Evolutionary conservation across 768 basidiomycete species (phyloP), one percentile per base, ranked within the genome.

Genomic region (Psilocybe cyanescens): DNA sequence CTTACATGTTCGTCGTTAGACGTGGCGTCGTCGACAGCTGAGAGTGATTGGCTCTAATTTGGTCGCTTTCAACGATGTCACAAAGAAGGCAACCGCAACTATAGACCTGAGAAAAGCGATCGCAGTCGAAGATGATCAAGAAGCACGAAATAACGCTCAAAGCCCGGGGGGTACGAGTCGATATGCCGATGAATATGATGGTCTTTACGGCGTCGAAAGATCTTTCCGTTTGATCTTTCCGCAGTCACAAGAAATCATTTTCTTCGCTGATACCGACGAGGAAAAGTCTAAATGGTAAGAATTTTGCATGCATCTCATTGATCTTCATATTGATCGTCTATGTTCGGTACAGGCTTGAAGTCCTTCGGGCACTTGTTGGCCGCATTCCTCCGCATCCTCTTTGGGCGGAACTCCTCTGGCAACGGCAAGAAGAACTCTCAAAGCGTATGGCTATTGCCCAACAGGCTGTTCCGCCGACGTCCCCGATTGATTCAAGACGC

Each of bases 371-470:
- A 0, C 80, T 97, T 39, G 87, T 97, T 61, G 94, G 94, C 7
- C 89, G 87, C 60, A 95, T 97, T 66, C 95, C 95, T 8, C 91
- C 92, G 2, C 93, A 96, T 72, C 94, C 94, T 2, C 78, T 97
- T 11, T 97, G 95, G 95, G 95, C 90, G 2, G 95, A 97, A 77
- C 78, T 97, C 41, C 74, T 94, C 44, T 94, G 92, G 92, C 90
- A 94, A 72, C 84, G 88, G 50, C 91, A 93, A 67, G 82, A 85
- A 58, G 84, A 86, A 55, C 65, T 78, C 24, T 58, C 72, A 29
- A 80, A 79, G 60, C 75, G 73, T 31, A 68, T 69, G 61, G 59
- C n/a, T n/a, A n/a, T n/a, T n/a, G n/a, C n/a, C n/a, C n/a, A n/a
- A n/a, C n/a, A n/a, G n/a, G n/a, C 69, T 51, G 65, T 67, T 8